Evolutionary conservation across 768 basidiomycete species (phyloP).

Genomic region (Suillus cothurnatus): DNA sequence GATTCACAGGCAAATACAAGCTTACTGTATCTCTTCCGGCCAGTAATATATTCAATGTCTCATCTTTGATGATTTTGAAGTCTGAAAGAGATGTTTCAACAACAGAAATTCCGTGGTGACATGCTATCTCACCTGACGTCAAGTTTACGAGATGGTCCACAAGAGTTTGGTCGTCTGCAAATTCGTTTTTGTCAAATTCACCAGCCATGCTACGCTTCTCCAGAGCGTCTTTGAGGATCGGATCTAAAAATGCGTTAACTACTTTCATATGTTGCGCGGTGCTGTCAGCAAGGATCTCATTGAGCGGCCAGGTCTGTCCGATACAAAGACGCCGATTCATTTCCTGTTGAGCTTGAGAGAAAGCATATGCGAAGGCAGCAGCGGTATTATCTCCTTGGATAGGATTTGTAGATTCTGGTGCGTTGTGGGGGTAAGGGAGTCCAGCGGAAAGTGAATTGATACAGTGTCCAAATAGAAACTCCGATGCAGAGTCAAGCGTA

Average conservation of each 20-base stretch:
- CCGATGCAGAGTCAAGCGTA: conserved; percentile 54
- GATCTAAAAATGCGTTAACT: conserved; percentile 40
- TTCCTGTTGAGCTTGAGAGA: conserved; percentile 34
- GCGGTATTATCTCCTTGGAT: conserved; percentile 12
- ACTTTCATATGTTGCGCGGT: conserved; percentile 37
- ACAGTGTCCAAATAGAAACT: conserved; percentile 51
- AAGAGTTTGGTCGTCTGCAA: conserved; percentile 38
- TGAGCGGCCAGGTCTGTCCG: conserved; percentile 41
- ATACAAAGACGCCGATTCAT: conserved; percentile 29
- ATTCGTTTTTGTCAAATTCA: conserved; percentile 13
- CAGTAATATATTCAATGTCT: conserved; percentile 45
- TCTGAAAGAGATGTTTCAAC: conserved; percentile 20
- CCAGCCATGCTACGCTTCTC: conserved; percentile 20
- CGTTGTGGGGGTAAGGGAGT: conserved; percentile 41
- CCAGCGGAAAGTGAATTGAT: conserved; percentile 39
- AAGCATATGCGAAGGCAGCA: conserved; percentile 35
- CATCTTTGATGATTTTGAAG: conserved; percentile 39
- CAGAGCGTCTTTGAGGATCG: conserved; percentile 41
- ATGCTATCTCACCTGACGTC: conserved; percentile 36
- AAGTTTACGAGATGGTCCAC: conserved; percentile 41
- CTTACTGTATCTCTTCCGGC: conserved; percentile 47
- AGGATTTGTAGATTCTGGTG: conserved; percentile 11
- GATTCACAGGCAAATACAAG: not conserved
- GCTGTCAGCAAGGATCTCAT: conserved; percentile 38
- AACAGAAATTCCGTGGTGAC: not conserved